phyloP scores from a whole-genome alignment of 768 basidiomycete species.

The Termitomyces sp. region DNA sequence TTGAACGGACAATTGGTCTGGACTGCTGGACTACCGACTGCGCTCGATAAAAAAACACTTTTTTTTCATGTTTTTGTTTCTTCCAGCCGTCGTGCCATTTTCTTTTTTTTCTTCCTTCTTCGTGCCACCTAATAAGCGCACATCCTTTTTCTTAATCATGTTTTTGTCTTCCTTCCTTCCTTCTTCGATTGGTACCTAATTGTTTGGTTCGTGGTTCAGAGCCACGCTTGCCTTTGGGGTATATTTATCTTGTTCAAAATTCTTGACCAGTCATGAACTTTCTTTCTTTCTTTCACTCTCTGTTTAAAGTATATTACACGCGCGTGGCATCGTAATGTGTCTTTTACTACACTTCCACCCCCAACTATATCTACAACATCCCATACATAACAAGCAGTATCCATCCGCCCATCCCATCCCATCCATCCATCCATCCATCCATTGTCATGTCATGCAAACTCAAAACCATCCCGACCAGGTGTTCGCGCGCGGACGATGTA shows the following conservation, averaged over 20 bases:
- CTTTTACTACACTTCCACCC: not conserved
- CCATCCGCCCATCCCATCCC: not conserved
- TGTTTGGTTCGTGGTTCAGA: not conserved
- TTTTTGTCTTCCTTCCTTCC: not conserved
- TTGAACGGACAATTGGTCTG: not conserved
- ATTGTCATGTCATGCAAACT: not conserved
- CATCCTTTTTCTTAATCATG: too few species aligned
- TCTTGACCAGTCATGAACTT: not conserved
- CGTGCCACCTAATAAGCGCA: too few species aligned
- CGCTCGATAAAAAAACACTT: not conserved
- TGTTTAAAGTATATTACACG: not conserved
- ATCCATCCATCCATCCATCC: not conserved
- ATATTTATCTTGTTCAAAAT: conserved; percentile 13
- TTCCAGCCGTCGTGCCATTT: not conserved
- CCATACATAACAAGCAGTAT: not conserved
- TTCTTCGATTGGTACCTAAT: not conserved
- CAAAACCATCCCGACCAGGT: not conserved
- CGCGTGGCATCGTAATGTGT: not conserved
- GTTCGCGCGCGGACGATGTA: conserved; percentile 8
- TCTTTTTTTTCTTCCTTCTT: too few species aligned
- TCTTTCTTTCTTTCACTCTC: too few species aligned
- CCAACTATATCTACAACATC: not conserved
- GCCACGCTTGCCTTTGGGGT: conserved; percentile 8
- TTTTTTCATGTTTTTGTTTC: too few species aligned
- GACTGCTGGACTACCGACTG: not conserved